These are phyloP conservation scores for Colletotrichum falcatum DNA, from an alignment of 2,329 filamentous ascomycete genomes.

Conservation along the genomic window DNA sequence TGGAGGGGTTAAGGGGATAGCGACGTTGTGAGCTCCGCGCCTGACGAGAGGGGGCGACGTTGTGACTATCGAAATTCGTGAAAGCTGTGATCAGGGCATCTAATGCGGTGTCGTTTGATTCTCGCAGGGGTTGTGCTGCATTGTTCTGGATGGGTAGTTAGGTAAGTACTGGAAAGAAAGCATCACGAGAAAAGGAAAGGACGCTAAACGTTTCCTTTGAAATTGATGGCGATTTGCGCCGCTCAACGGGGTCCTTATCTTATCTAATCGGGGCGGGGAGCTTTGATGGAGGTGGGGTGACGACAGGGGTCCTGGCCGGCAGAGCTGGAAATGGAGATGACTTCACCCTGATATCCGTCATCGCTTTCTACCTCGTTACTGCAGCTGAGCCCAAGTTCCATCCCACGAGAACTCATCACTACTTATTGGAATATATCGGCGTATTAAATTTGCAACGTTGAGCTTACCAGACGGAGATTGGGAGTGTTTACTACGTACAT, in stretches of 20 bases:
- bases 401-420: background rate
- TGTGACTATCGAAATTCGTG: background rate
- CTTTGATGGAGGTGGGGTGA: slow-evolving; percentile 16
- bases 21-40: background rate
- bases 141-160: background rate
- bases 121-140: background rate
- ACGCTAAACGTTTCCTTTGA: slow-evolving; percentile 23
- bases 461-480: background rate
- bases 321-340: slow-evolving; percentile 1
- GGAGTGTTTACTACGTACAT: background rate
- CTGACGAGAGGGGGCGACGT: background rate
- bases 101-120: slow-evolving; percentile 3
- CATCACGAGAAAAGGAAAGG: slow-evolving; percentile 11
- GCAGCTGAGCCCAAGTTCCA: background rate
- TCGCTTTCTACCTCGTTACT: background rate
- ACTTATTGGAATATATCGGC: too few relatives aligned
- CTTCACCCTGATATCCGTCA: background rate
- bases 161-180: slow-evolving; percentile 8
- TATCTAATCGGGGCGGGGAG: slow-evolving; percentile 29
- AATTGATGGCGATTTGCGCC: slow-evolving; percentile 36
- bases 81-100: slow-evolving; percentile 12
- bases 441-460: background rate
- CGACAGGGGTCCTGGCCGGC: slow-evolving; percentile 15
- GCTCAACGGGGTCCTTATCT: slow-evolving; percentile 40
- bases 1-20: slow-evolving; percentile 1